phyloP scores from a whole-genome alignment of 805 yeast genomes.

The Allodekkera sacchari region DNA sequence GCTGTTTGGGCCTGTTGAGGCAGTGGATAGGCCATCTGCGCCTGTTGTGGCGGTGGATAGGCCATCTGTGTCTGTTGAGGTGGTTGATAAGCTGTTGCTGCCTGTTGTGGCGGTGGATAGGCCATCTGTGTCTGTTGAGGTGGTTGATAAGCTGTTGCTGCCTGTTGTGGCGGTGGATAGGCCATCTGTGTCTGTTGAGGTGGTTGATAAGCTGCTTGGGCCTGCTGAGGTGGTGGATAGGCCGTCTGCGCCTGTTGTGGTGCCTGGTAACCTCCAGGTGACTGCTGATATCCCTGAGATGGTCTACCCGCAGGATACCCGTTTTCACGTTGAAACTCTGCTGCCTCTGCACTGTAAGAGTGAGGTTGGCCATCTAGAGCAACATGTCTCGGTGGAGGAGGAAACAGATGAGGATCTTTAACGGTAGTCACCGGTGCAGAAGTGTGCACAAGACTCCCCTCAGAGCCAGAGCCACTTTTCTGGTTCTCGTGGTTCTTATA shows the following conservation, averaged over 20 bases:
- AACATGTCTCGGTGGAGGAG: constrained; percentile 22
- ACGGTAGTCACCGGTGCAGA: constrained; percentile 14
- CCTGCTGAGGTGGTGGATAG: constrained; percentile 13
- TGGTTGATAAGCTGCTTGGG: constrained; percentile 7
- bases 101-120: constrained; percentile 5
- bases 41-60: constrained; percentile 4
- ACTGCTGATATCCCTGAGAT: background rate
- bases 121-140: constrained; percentile 8
- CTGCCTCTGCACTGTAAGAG: too few species aligned
- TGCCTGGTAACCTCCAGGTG: background rate
- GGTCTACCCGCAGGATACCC: background rate
- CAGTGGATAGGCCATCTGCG: constrained; percentile 7
- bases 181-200: constrained; percentile 11
- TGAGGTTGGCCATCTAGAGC: constrained; percentile 5
- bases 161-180: constrained; percentile 9
- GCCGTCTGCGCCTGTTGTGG: background rate
- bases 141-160: constrained; percentile 8
- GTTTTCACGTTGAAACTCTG: background rate
- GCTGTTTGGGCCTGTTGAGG: constrained; percentile 4
- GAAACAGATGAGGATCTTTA: constrained; percentile 27
- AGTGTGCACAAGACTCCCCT: constrained; percentile 7
- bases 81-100: constrained; percentile 3
- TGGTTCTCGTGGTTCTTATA: constrained; percentile 32
- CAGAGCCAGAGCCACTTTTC: constrained; percentile 15
- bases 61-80: constrained; percentile 5